A percentile compares a stretch with the other conserved stretches of the same genome.
These are phyloP conservation scores for Penicillium waksmanii DNA, from an alignment of 495 filamentous ascomycete genomes.

Conservation along the genomic window DNA sequence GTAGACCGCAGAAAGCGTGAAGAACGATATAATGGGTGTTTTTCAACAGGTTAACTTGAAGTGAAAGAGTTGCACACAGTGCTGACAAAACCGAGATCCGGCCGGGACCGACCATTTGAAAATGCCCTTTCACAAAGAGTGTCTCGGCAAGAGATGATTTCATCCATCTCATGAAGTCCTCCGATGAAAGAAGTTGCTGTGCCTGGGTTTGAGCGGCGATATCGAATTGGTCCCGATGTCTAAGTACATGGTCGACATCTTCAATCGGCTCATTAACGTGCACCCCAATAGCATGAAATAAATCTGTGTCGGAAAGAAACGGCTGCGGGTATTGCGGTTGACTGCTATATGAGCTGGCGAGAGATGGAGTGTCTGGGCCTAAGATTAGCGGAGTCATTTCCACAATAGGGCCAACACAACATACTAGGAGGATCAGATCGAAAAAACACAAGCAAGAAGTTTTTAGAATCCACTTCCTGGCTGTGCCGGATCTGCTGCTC, in stretches of 20 bases:
- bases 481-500: background rate
- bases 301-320: background rate
- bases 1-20: slow-evolving; percentile 15
- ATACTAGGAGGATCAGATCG: background rate
- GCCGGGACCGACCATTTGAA: slow-evolving; percentile 3
- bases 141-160: background rate
- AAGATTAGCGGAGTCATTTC: background rate
- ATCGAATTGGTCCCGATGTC: slow-evolving; percentile 6
- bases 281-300: background rate
- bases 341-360: background rate
- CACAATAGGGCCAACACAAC: background rate
- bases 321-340: background rate
- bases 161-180: slow-evolving; percentile 2
- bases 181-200: slow-evolving; percentile 5
- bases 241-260: background rate
- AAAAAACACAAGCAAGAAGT: background rate
- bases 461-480: background rate
- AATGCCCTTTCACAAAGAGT: slow-evolving; percentile 3
- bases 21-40: slow-evolving; percentile 12
- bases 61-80: slow-evolving; percentile 16
- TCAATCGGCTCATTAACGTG: slow-evolving; percentile 3
- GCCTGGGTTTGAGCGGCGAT: slow-evolving; percentile 7
- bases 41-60: slow-evolving; percentile 16
- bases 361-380: background rate
- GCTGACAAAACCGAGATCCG: slow-evolving; percentile 18